Evolutionary conservation across 805 yeast species (phyloP).

Genomic region (Tetrapisispora namnaoensis): DNA sequence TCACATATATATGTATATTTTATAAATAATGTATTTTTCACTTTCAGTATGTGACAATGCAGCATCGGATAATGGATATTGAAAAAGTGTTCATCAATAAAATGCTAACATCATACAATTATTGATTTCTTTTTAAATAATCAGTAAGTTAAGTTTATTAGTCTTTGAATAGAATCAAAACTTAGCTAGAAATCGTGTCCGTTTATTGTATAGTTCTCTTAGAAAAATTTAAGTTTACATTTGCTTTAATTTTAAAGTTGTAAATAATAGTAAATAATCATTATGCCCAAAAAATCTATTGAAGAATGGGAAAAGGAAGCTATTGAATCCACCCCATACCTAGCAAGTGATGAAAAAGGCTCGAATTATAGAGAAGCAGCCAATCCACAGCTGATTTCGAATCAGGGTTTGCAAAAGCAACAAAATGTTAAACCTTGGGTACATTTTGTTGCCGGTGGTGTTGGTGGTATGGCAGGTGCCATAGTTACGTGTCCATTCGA

Average conservation of each 20-base stretch:
- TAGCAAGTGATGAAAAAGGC: slow-evolving; percentile 66
- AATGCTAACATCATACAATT: too few relatives aligned
- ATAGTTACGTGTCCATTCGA: slow-evolving; percentile 89
- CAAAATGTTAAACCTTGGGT: slow-evolving; percentile 47
- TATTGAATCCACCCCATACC: slow-evolving; percentile 45
- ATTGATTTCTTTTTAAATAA: too few relatives aligned
- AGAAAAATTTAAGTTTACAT: neutral
- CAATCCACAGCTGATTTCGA: slow-evolving; percentile 12
- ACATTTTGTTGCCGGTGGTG: slow-evolving; percentile 82
- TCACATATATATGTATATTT: too few relatives aligned
- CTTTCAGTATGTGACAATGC: too few relatives aligned
- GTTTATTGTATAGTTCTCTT: neutral
- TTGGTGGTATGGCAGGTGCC: slow-evolving; percentile 98
- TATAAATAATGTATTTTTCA: too few relatives aligned
- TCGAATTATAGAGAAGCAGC: slow-evolving; percentile 39
- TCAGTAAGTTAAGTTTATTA: too few relatives aligned
- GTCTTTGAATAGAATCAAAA: neutral
- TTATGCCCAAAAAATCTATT: slow-evolving; percentile 22
- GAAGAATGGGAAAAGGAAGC: slow-evolving; percentile 43
- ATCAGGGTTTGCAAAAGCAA: slow-evolving; percentile 5
- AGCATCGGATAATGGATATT: too few relatives aligned
- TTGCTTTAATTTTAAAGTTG: too few relatives aligned
- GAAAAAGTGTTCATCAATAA: too few relatives aligned
- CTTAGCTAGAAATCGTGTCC: neutral
- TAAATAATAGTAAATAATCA: neutral